Evolutionary conservation across 106 monocot genomes (phyloP).

Genomic region (Ottelia alismoides): DNA sequence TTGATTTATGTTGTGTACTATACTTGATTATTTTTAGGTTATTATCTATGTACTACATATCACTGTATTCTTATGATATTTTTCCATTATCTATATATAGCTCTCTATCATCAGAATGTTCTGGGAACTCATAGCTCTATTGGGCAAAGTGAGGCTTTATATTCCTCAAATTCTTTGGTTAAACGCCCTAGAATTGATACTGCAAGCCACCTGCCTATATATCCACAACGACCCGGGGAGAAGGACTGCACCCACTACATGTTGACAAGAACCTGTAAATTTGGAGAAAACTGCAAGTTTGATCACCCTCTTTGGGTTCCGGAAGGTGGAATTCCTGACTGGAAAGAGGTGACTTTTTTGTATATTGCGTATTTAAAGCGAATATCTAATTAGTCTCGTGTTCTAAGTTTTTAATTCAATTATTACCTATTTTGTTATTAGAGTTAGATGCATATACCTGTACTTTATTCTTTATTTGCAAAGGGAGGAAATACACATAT

Average conservation of each 20-base stretch:
- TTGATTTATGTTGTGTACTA: no score
- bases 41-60: no score
- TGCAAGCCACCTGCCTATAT: slow-evolving; percentile 64
- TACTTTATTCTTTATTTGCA: no score
- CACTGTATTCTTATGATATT: slow-evolving; percentile 46
- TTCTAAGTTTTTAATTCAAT: no score
- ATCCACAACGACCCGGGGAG: slow-evolving; percentile 75
- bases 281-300: slow-evolving; percentile 80
- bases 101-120: slow-evolving; percentile 60
- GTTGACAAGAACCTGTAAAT: slow-evolving; percentile 89
- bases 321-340: slow-evolving; percentile 82
- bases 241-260: slow-evolving; percentile 93
- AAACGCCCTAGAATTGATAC: slow-evolving; percentile 73
- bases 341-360: slow-evolving; percentile 98
- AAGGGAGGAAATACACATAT: no score
- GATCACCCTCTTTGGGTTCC: slow-evolving; percentile 97
- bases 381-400: no score
- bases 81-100: slow-evolving; percentile 78
- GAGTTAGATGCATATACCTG: no score
- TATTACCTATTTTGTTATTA: no score
- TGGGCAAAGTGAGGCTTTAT: slow-evolving; percentile 69
- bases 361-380: no score
- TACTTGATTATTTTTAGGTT: no score
- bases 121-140: slow-evolving; percentile 58
- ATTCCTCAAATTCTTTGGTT: slow-evolving; percentile 54